phyloP scores from a whole-genome alignment of 2,329 filamentous ascomycete species.

The Sclerotinia spermophila region DNA sequence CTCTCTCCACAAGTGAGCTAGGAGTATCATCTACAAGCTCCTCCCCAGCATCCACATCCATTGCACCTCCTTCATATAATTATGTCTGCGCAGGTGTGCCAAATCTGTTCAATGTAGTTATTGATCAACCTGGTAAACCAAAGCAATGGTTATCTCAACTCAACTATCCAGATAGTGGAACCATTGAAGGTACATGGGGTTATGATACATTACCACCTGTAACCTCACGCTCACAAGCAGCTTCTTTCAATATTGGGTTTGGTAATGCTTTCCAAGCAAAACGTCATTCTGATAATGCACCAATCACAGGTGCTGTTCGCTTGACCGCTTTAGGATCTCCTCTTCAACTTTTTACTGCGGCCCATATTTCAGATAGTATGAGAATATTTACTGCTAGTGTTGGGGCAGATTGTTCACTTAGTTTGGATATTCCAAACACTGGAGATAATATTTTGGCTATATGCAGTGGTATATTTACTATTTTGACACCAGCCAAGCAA shows the following conservation, averaged over 20 bases:
- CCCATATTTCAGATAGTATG: conserved; percentile 20
- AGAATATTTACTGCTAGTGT: conserved; percentile 16
- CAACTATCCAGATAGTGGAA: conserved; percentile 17
- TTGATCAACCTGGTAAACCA: conserved; percentile 19
- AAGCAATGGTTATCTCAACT: conserved; percentile 20
- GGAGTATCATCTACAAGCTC: conserved; percentile 8
- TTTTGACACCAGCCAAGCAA: conserved; percentile 20
- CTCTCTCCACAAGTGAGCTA: neutral
- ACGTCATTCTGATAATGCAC: conserved; percentile 6
- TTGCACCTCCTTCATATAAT: conserved; percentile 1
- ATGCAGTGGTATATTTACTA: conserved; percentile 21
- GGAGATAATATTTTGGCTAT: conserved; percentile 17
- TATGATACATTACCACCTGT: conserved; percentile 21
- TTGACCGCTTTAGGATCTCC: conserved; percentile 19
- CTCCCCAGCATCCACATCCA: neutral
- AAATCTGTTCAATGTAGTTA: conserved; percentile 17
- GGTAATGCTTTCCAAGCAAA: conserved; percentile 1
- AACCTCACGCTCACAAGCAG: conserved; percentile 9
- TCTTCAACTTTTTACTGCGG: conserved; percentile 21
- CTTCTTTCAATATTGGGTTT: conserved; percentile 13
- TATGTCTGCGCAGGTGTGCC: conserved; percentile 17
- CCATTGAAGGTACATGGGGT: conserved; percentile 12
- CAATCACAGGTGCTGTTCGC: conserved; percentile 19
- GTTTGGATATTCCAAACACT: conserved; percentile 10
- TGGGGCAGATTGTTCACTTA: conserved; percentile 15